A percentile compares a stretch with the other conserved stretches of the same genome.
Conservation (phyloP, 140 eudicot species). For the Senecio squalidus region DNA sequence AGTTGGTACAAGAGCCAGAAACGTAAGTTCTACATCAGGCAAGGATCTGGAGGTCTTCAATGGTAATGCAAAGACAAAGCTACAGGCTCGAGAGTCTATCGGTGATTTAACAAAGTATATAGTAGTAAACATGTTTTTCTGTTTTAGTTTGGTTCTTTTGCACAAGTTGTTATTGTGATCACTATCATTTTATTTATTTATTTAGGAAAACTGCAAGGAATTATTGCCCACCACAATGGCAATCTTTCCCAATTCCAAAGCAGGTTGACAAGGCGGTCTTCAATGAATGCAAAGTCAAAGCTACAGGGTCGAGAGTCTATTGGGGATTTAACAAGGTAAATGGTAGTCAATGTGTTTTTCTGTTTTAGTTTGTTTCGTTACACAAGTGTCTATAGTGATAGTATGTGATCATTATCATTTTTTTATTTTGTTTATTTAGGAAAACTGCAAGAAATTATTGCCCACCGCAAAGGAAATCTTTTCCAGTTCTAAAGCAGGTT, state of each 20-base stretch:
- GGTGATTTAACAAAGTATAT: constrained; percentile 37
- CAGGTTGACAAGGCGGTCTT: no score
- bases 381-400: no score
- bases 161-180: neutral
- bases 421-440: no score
- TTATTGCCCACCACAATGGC: constrained; percentile 56
- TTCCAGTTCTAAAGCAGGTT: constrained; percentile 49
- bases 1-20: no score
- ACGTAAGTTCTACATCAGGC: no score
- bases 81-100: constrained; percentile 28
- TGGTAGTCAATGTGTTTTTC: no score
- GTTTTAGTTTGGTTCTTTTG: neutral
- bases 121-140: neutral
- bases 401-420: no score
- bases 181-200: constrained; percentile 6
- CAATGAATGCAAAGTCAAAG: no score
- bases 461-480: constrained; percentile 86
- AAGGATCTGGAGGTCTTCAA: constrained; percentile 38
- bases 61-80: constrained; percentile 32
- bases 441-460: no score
- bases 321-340: no score
- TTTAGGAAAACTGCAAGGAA: constrained; percentile 41
- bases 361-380: no score
- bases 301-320: no score
- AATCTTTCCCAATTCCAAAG: constrained; percentile 24